Evolutionary conservation across 169 alveolate species (phyloP).

Genomic region (Hepatocystis sp.): DNA sequence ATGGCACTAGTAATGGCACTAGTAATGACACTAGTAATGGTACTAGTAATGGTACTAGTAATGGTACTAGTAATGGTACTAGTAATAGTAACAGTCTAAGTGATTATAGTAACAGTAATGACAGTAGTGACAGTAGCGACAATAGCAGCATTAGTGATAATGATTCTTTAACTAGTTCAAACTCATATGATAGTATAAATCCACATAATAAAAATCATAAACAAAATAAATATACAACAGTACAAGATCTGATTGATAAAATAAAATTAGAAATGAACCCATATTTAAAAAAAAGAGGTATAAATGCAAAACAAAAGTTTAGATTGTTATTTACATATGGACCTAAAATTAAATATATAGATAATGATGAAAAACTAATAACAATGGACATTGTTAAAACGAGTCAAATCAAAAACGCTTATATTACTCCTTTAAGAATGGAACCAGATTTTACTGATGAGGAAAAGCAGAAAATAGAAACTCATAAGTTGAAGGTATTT

Average conservation of each 20-base stretch:
- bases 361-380: constrained; percentile 35
- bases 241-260: constrained; percentile 73
- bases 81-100: neutral
- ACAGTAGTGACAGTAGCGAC: neutral
- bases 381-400: constrained; percentile 61
- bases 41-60: too few relatives aligned
- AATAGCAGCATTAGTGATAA: neutral
- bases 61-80: too few relatives aligned
- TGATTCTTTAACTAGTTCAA: too few relatives aligned
- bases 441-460: constrained; percentile 85
- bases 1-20: too few relatives aligned
- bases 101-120: neutral
- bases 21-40: too few relatives aligned
- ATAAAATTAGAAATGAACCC: constrained; percentile 74
- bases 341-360: constrained; percentile 54
- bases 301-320: constrained; percentile 55
- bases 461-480: constrained; percentile 75
- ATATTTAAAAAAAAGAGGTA: constrained; percentile 73
- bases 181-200: too few relatives aligned
- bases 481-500: constrained; percentile 30
- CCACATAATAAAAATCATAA: too few relatives aligned
- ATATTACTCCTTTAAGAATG: constrained; percentile 83
- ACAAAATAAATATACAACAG: constrained; percentile 60
- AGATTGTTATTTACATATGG: constrained; percentile 49
- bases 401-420: constrained; percentile 73